Base-by-base conservation (phyloP, 2,329 filamentous ascomycete species). In the Aspergillus thermomutatus region DNA sequence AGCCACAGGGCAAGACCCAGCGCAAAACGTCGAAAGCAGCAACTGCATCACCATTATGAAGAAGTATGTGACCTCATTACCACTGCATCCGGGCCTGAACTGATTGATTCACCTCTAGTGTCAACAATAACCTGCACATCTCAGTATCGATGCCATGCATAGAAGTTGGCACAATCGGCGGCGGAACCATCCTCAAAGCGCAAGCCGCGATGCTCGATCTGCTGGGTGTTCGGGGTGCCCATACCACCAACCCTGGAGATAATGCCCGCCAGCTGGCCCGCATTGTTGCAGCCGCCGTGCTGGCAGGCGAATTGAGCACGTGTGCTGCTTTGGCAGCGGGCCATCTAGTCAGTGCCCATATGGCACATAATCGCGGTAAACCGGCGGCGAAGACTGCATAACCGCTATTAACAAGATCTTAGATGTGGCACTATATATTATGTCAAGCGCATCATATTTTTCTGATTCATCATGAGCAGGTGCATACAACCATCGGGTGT, bases 11-110 rank as follows among this genome's bases (percentile, higher is more conserved):
- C 94, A 99, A 75, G 94, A 99, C 78, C 94, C 94, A 17, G 94
- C 94, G 11, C 94, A 99, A 79, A 93, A 96, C 61, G 92, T 99
- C 4, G 94, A 99, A 82, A 96, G 91, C 74, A 86, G 88, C 71
- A 97, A 96, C 78, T 99, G 94, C 77, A 99, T 99, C 68, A 97
- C 93, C 26, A 90, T 96, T 58, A 99, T 99, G 94, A 95, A 91
- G 79, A 99, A 97, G 93, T 97, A 83, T 85, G 91, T 87, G 34
- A 43, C 46, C n/a, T 19, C n/a, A 8, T 11, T 25, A 6, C 21
- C 21, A 25, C 25, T 9, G 25, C 50, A 40, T 56, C 57, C 55
- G 64, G 59, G 37, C 11, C 68, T 66, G 54, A 68, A 68, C 54
- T 41, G 52, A 23, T 14, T 11, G 3, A 11, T 45, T 21, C 23